Evolutionary conservation across 257 asterid species (phyloP).

Genomic region (Gentiana dahurica): DNA sequence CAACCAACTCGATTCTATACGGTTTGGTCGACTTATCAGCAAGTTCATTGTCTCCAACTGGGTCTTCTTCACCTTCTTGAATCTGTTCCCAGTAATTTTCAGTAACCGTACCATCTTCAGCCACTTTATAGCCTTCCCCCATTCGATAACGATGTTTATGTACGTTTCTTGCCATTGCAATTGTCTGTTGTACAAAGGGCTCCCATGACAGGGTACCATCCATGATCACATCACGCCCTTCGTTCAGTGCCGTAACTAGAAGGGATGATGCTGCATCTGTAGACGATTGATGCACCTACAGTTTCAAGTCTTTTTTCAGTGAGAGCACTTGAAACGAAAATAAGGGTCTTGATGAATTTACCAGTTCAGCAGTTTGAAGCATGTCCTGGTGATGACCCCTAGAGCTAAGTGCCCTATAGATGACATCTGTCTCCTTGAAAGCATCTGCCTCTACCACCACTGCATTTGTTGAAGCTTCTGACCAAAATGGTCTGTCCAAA

Average conservation of each 20-base stretch:
- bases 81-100: conserved; percentile 74
- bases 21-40: conserved; percentile 33
- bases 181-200: conserved; percentile 89
- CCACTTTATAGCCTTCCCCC: conserved; percentile 84
- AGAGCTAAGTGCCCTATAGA: conserved; percentile 73
- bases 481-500: conserved; percentile 70
- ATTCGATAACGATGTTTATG: conserved; percentile 63
- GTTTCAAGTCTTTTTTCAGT: not conserved
- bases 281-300: conserved; percentile 85
- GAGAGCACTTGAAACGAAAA: no score
- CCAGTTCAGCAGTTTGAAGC: conserved; percentile 92
- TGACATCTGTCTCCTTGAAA: conserved; percentile 88
- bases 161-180: conserved; percentile 77
- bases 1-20: conserved; percentile 80
- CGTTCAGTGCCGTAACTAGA: conserved; percentile 79
- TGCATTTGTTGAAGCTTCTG: conserved; percentile 59
- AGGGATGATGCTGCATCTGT: conserved; percentile 96
- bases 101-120: conserved; percentile 55
- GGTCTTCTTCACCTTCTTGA: conserved; percentile 29
- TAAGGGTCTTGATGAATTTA: conserved; percentile 1
- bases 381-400: conserved; percentile 85
- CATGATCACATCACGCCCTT: conserved; percentile 97
- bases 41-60: no score
- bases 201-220: conserved; percentile 96
- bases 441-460: conserved; percentile 95